phyloP scores from a whole-genome alignment of 2,329 filamentous ascomycete genomes.

The Hymenoscyphus albidus region DNA sequence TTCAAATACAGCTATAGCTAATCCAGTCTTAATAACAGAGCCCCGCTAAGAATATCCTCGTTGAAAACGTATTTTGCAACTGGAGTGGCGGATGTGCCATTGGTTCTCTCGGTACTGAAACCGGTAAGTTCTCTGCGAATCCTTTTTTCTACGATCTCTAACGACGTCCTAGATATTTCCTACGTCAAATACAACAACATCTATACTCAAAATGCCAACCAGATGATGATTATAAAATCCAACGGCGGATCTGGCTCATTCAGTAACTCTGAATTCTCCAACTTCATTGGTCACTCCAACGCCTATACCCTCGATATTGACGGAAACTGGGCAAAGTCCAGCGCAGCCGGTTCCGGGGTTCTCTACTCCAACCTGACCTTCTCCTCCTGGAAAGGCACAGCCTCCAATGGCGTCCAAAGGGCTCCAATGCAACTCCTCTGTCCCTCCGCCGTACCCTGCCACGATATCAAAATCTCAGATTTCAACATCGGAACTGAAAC shows the following conservation, averaged over 20 bases:
- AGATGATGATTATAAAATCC: slow-evolving; percentile 61
- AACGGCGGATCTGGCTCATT: slow-evolving; percentile 54
- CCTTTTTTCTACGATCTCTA: neutral
- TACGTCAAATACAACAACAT: slow-evolving; percentile 53
- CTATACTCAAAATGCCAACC: slow-evolving; percentile 56
- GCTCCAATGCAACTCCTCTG: slow-evolving; percentile 53
- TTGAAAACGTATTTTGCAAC: slow-evolving; percentile 60
- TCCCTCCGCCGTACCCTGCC: slow-evolving; percentile 49
- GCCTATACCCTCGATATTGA: slow-evolving; percentile 56
- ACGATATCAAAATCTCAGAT: slow-evolving; percentile 46
- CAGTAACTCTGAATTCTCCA: slow-evolving; percentile 47
- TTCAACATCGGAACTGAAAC: slow-evolving; percentile 52
- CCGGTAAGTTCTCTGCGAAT: slow-evolving; percentile 23
- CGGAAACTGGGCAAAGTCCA: slow-evolving; percentile 48
- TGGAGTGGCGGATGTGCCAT: slow-evolving; percentile 57
- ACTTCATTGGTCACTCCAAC: slow-evolving; percentile 57
- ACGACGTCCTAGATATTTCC: slow-evolving; percentile 40
- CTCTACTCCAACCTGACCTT: slow-evolving; percentile 49
- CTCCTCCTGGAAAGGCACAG: slow-evolving; percentile 53
- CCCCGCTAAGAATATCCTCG: slow-evolving; percentile 52
- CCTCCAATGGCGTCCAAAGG: slow-evolving; percentile 39
- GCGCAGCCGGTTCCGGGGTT: slow-evolving; percentile 47
- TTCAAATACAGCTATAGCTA: neutral
- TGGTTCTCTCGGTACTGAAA: slow-evolving; percentile 49
- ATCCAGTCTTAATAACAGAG: slow-evolving; percentile 34